phyloP scores from a whole-genome alignment of 192 early-diverging fungal species.

The Podila epigama region DNA sequence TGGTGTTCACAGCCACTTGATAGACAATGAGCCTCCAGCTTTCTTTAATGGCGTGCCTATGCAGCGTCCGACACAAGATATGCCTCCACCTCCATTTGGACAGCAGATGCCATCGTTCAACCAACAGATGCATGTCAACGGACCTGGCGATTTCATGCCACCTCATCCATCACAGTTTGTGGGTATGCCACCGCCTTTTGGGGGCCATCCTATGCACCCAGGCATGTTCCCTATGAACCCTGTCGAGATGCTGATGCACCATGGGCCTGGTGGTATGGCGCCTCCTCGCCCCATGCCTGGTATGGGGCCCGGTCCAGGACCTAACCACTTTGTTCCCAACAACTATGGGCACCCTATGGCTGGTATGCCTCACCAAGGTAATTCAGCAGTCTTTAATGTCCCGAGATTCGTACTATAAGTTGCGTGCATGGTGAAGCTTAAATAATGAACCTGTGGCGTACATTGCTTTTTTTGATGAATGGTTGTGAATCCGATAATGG shows the following conservation, averaged over 20 bases:
- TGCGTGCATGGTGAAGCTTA: background rate
- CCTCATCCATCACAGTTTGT: constrained; percentile 43
- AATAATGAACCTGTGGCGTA: background rate
- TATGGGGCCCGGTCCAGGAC: constrained; percentile 44
- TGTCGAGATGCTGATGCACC: constrained; percentile 47
- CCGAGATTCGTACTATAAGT: background rate
- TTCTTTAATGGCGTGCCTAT: constrained; percentile 45
- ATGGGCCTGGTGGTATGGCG: constrained; percentile 29
- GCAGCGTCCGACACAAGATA: constrained; percentile 31
- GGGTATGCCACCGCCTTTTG: constrained; percentile 41
- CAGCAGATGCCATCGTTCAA: constrained; percentile 46
- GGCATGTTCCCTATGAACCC: constrained; percentile 47
- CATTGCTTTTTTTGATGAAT: background rate
- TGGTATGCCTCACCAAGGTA: constrained; percentile 44
- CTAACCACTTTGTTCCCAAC: constrained; percentile 46
- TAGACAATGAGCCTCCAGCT: constrained; percentile 28
- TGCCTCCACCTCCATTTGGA: constrained; percentile 33
- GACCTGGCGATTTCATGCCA: constrained; percentile 42
- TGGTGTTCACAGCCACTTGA: constrained; percentile 15
- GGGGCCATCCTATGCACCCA: constrained; percentile 37
- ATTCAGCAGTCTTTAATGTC: background rate
- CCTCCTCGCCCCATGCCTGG: constrained; percentile 48
- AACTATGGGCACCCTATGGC: constrained; percentile 48
- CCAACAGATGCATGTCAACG: constrained; percentile 46
- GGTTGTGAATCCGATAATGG: background rate